Percentiles rank a stretch among this genome's conserved stretches.
phyloP scores from a whole-genome alignment of 768 basidiomycete species.

The Aureoboletus auriporus region DNA sequence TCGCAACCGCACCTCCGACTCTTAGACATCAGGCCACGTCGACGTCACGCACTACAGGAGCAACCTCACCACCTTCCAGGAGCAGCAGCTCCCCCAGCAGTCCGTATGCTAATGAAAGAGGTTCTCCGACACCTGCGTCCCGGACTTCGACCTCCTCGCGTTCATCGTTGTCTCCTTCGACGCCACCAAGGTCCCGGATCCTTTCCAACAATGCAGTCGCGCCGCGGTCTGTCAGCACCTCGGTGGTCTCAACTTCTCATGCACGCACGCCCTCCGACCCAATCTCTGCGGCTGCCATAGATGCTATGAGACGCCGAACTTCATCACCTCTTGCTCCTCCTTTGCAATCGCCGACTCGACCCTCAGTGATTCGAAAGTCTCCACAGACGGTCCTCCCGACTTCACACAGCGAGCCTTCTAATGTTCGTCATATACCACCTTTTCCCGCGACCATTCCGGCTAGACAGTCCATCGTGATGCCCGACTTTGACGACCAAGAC shows the following conservation, averaged over 20 bases:
- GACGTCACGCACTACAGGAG: slow-evolving; percentile 48
- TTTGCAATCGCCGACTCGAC: slow-evolving; percentile 29
- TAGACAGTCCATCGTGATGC: slow-evolving; percentile 43
- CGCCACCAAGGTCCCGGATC: slow-evolving; percentile 39
- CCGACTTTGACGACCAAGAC: slow-evolving; percentile 46
- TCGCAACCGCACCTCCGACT: slow-evolving; percentile 76
- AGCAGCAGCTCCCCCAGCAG: slow-evolving; percentile 38
- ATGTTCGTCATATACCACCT: slow-evolving; percentile 10
- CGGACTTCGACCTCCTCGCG: slow-evolving; percentile 49
- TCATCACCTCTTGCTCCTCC: slow-evolving; percentile 45
- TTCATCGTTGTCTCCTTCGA: slow-evolving; percentile 44
- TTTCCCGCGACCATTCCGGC: slow-evolving; percentile 30
- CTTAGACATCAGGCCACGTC: slow-evolving; percentile 82
- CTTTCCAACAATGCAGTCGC: slow-evolving; percentile 34
- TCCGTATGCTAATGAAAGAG: slow-evolving; percentile 35
- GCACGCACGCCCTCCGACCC: slow-evolving; percentile 44
- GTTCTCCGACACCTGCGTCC: slow-evolving; percentile 35
- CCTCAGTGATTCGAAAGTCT: slow-evolving; percentile 37
- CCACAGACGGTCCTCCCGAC: slow-evolving; percentile 36
- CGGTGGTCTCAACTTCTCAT: slow-evolving; percentile 32
- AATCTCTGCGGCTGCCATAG: slow-evolving; percentile 13
- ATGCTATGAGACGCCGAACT: slow-evolving; percentile 37
- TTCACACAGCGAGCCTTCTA: slow-evolving; percentile 26
- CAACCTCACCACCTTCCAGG: slow-evolving; percentile 39
- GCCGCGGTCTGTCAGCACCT: slow-evolving; percentile 43